phyloP scores from a whole-genome alignment of 2,329 filamentous ascomycete species.

The Xylariaceae sp. region DNA sequence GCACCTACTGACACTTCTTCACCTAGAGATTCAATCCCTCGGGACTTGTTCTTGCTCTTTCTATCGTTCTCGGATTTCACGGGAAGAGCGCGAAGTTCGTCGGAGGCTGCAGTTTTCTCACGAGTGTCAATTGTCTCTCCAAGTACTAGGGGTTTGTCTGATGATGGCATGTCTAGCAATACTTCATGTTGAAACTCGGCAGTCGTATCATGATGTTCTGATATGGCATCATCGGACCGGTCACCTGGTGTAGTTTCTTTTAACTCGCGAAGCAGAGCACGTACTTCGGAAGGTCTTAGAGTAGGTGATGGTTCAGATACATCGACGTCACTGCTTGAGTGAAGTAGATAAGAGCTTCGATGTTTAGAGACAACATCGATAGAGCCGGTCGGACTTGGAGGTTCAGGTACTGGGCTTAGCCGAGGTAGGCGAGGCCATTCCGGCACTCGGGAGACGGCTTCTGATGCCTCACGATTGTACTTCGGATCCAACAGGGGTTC shows the following conservation, averaged over 20 bases:
- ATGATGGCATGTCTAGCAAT: constrained; percentile 3
- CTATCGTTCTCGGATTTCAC: constrained; percentile 37
- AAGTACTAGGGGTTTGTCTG: not conserved
- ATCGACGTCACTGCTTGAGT: constrained; percentile 29
- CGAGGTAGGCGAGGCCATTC: constrained; percentile 16
- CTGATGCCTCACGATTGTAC: not conserved
- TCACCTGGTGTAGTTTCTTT: constrained; percentile 6
- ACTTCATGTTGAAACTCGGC: not conserved
- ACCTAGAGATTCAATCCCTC: constrained; percentile 9
- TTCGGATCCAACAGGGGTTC: not conserved
- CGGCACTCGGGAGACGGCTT: not conserved
- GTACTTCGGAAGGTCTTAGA: constrained; percentile 10
- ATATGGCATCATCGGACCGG: not conserved
- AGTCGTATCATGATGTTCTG: not conserved
- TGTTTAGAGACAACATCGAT: constrained; percentile 40
- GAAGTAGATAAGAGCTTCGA: constrained; percentile 39
- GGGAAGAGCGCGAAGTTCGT: constrained; percentile 7
- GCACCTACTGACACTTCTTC: not conserved
- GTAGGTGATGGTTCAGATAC: constrained; percentile 15
- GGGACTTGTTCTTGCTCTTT: constrained; percentile 33
- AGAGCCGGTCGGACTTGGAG: constrained; percentile 25
- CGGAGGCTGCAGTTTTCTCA: constrained; percentile 5
- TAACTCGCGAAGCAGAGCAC: constrained; percentile 2
- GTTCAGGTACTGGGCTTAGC: constrained; percentile 14
- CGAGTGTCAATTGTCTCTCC: not conserved